Conservation (phyloP, 805 yeast species). For the Gaillardinia entomophila region DNA sequence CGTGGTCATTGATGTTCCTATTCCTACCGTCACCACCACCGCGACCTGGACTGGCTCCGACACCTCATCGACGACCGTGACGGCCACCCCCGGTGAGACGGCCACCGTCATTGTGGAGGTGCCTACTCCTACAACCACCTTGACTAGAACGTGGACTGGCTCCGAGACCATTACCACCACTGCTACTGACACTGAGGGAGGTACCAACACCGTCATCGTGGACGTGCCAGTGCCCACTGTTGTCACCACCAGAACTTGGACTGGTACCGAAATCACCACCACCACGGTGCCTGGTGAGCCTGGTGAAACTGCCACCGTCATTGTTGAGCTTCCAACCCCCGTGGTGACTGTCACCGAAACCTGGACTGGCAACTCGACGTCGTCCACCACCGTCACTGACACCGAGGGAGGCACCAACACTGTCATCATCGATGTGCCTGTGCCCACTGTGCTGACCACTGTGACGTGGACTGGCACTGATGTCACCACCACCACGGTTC, state of each 20-base stretch:
- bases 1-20: constrained; percentile 10
- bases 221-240: constrained; percentile 6
- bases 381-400: constrained; percentile 2
- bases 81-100: constrained; percentile 1
- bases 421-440: constrained; percentile 5
- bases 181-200: constrained; percentile 1
- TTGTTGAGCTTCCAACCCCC: constrained; percentile 1
- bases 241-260: constrained; percentile 9
- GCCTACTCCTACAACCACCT: constrained; percentile 1
- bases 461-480: constrained; percentile 7
- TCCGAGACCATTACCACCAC: background rate
- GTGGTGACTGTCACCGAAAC: background rate
- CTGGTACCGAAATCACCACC: constrained; percentile 11
- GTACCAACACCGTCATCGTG: constrained; percentile 3
- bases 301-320: background rate
- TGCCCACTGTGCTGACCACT: constrained; percentile 1
- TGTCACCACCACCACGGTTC: constrained; percentile 1
- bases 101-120: constrained; percentile 3
- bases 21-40: constrained; percentile 8
- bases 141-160: background rate
- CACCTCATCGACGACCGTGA: constrained; percentile 1
- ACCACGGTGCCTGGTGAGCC: constrained; percentile 10
- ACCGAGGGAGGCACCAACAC: constrained; percentile 3
- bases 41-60: constrained; percentile 8
- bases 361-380: constrained; percentile 5